Conservation (phyloP, 2,329 filamentous ascomycete species). For the Annulohypoxylon truncatum region DNA sequence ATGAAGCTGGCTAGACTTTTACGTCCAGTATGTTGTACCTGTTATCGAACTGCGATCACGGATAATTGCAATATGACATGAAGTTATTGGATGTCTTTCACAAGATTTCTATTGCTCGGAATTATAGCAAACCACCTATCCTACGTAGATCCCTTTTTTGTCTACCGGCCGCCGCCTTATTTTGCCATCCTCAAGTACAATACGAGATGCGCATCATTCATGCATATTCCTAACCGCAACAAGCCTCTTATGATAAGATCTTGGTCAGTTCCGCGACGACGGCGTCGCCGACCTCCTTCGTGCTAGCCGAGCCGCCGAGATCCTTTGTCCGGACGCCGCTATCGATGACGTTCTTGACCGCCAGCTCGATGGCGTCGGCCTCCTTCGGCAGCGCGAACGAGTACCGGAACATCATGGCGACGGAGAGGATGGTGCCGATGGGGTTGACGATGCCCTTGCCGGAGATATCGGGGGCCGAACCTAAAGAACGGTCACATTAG, state of each 20-base stretch:
- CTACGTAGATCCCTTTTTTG: conserved; percentile 13
- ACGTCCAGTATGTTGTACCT: neutral
- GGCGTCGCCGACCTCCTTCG: conserved; percentile 82
- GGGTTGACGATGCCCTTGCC: conserved; percentile 94
- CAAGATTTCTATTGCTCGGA: conserved; percentile 12
- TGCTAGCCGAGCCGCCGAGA: conserved; percentile 81
- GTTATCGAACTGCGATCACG: neutral
- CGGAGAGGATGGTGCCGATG: conserved; percentile 88
- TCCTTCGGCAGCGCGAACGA: conserved; percentile 83
- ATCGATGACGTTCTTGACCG: conserved; percentile 84
- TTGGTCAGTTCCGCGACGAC: conserved; percentile 79
- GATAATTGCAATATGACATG: neutral
- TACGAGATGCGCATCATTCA: neutral
- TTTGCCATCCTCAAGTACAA: neutral
- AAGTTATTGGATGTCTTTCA: neutral
- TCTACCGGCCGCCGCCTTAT: conserved; percentile 15
- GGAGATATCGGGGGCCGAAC: conserved; percentile 92
- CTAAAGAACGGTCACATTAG: conserved; percentile 48
- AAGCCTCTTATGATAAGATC: conserved; percentile 64
- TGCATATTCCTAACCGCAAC: neutral
- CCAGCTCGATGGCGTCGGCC: conserved; percentile 82
- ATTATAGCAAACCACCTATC: neutral
- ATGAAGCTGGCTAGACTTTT: neutral
- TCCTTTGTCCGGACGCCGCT: conserved; percentile 82
- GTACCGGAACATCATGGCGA: conserved; percentile 97